Conservation (phyloP, 352 stramenopile species). For the Globisporangium rhizosaccharum region DNA sequence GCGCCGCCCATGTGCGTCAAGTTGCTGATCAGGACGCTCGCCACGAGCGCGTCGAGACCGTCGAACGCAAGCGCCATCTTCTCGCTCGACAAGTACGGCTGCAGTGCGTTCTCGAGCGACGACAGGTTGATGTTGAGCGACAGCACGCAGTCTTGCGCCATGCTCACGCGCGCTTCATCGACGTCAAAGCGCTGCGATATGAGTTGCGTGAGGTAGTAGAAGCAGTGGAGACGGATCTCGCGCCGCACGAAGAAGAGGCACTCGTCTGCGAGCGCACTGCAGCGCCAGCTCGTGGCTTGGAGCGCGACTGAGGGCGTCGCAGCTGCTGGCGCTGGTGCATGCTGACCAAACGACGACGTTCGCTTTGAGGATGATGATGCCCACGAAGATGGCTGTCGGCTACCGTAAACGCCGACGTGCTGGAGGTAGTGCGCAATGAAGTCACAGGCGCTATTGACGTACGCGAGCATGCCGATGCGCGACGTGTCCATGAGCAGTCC, state of each 20-base stretch:
- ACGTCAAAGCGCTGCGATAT: constrained; percentile 57
- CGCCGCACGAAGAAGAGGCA: constrained; percentile 75
- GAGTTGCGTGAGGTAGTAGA: constrained; percentile 76
- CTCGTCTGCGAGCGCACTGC: constrained; percentile 66
- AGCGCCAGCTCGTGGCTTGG: constrained; percentile 60
- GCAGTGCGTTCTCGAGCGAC: constrained; percentile 62
- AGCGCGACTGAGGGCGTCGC: constrained; percentile 24
- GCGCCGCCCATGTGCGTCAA: constrained; percentile 56
- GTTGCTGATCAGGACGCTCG: constrained; percentile 57
- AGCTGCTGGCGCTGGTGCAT: not conserved
- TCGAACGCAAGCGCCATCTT: constrained; percentile 77
- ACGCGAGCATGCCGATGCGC: constrained; percentile 68
- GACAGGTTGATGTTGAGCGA: constrained; percentile 76
- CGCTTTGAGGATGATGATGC: constrained; percentile 2
- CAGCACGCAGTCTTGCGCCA: constrained; percentile 71
- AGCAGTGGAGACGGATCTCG: constrained; percentile 69
- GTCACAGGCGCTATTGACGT: constrained; percentile 72
- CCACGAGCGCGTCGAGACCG: constrained; percentile 59
- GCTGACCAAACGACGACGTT: constrained; percentile 8
- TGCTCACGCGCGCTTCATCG: constrained; percentile 42
- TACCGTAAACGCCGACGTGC: constrained; percentile 5
- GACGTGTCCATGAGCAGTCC: constrained; percentile 71
- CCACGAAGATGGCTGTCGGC: not conserved
- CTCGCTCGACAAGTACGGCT: constrained; percentile 62
- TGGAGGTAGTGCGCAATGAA: constrained; percentile 60